Base-by-base conservation (phyloP, 768 basidiomycete species). In the Lactarius pseudohatsudake region DNA sequence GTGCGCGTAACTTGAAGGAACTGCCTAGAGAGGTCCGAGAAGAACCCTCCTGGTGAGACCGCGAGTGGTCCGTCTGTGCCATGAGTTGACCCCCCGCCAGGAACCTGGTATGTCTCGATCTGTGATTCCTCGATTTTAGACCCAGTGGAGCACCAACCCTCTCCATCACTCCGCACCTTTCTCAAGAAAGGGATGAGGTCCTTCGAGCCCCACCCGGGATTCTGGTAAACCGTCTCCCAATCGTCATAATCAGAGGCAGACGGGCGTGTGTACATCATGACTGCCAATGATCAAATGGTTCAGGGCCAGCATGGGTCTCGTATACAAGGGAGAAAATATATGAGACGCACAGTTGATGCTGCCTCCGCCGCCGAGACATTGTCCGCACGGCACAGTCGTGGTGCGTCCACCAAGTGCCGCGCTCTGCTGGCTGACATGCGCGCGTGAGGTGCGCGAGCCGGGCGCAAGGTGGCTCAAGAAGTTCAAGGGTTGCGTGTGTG, bases 301-400 rank as follows among this genome's bases (percentile, higher is more conserved):
- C 5, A 9, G 7, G 18, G 6, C 5, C 20, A 8, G 28, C 28
- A 28, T 28, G 28, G 28, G 28, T 28, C n/a, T 47, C 0, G 61
- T 38, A 69, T 64, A 20, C 15, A 57, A n/a, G 30, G 18, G 43
- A 5, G 11, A 22, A n/a, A n/a, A 15, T 34, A 13, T 43, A n/a
- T 0, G n/a, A 26, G 28, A 64, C 6, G 20, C 57, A 86, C 86
- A 85, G 68, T 88, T 88, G 45, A 47, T 80, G 61, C 78, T 76
- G 0, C 86, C 87, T 0, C 87, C 87, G 6, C 88, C 88, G 4
- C 88, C 88, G 6, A 90, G 70, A 47, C 80, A 81, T 60, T 82
- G 78, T 0, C 83, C 87, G 32, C 76, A 72, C 0, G 80, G 78
- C 5, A 86, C 78, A 40, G 83, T 57, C 4, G 76, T 71, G 4